Percentiles rank a stretch among this genome's conserved stretches.
phyloP scores from a whole-genome alignment of 345 rosid species.

The Laguncularia racemosa region DNA sequence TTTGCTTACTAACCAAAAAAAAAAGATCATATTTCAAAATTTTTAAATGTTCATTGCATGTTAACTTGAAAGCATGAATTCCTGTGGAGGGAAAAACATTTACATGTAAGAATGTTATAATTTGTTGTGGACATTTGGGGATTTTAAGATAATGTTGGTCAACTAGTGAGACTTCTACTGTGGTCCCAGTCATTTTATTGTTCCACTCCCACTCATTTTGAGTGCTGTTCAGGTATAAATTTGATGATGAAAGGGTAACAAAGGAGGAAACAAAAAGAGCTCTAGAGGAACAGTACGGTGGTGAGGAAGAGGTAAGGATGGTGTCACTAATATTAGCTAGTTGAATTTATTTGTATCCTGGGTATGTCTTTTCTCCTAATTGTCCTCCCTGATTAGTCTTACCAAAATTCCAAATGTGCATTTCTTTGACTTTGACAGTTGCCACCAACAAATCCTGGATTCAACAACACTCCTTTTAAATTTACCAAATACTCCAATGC shows the following conservation, averaged over 20 bases:
- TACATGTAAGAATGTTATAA: no score
- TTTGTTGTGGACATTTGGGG: background rate
- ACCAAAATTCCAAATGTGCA: slow-evolving; percentile 8
- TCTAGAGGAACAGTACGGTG: slow-evolving; percentile 95
- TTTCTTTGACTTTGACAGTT: slow-evolving; percentile 46
- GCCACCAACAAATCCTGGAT: slow-evolving; percentile 89
- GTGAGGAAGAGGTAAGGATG: slow-evolving; percentile 82
- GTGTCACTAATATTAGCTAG: background rate
- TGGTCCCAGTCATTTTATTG: background rate
- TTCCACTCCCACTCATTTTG: background rate
- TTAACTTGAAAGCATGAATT: no score
- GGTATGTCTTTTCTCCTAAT: background rate
- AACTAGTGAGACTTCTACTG: background rate
- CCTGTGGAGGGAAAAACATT: no score
- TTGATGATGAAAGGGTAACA: slow-evolving; percentile 96
- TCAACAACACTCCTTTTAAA: slow-evolving; percentile 83
- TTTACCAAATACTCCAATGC: slow-evolving; percentile 95
- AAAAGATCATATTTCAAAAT: no score
- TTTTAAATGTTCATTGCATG: background rate
- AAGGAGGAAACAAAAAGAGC: slow-evolving; percentile 92
- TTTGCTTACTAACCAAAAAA: no score
- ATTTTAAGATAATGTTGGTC: background rate
- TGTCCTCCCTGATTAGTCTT: slow-evolving; percentile 9
- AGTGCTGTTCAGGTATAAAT: slow-evolving; percentile 65
- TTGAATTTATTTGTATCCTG: background rate